Evolutionary conservation across 2,329 filamentous ascomycete species (phyloP).

Genomic region (Xylariaceae sp.): DNA sequence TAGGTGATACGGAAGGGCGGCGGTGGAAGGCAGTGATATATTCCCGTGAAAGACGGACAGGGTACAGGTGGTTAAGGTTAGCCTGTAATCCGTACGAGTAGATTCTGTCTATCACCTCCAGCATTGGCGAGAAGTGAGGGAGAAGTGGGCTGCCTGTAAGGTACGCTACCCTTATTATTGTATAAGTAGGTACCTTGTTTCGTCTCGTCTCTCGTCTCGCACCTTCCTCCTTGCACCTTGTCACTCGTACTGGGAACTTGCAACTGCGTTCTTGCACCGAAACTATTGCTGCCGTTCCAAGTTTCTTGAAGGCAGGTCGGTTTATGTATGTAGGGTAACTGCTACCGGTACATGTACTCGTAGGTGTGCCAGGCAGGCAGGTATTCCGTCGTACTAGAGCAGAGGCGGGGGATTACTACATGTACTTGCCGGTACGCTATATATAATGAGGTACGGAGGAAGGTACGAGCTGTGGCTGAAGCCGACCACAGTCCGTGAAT

Average conservation of each 20-base stretch:
- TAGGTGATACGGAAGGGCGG: background rate
- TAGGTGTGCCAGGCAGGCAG: background rate
- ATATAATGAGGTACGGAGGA: background rate
- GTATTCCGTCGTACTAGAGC: background rate
- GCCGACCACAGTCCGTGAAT: no score
- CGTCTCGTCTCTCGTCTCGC: background rate
- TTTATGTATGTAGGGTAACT: background rate
- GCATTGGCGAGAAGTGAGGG: background rate
- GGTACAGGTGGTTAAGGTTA: constrained; percentile 1
- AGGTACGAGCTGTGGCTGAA: background rate
- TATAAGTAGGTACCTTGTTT: background rate
- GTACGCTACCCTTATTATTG: constrained; percentile 5
- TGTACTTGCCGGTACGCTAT: background rate
- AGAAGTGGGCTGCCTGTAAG: constrained; percentile 16
- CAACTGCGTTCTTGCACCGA: background rate
- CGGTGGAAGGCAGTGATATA: constrained; percentile 12
- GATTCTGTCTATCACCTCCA: background rate
- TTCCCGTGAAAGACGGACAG: constrained; percentile 5
- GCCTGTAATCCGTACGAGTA: background rate
- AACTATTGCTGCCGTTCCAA: background rate
- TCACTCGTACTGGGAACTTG: background rate
- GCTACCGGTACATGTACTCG: background rate
- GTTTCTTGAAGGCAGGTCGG: background rate
- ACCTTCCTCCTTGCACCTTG: background rate
- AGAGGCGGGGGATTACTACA: background rate